phyloP scores from a whole-genome alignment of 2,329 filamentous ascomycete species.

The Penicillium sp. region DNA sequence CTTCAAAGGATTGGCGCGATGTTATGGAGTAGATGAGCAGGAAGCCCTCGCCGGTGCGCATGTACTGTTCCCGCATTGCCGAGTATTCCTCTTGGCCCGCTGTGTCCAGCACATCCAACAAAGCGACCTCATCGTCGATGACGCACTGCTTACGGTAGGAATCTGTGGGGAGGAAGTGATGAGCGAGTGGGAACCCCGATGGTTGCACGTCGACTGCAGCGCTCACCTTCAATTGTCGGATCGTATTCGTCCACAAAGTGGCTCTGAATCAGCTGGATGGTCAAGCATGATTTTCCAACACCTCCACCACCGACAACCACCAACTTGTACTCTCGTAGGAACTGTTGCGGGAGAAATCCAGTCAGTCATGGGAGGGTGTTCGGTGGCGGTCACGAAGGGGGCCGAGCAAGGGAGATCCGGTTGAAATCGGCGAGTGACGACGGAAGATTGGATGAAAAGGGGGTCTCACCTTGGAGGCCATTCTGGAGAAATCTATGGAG shows the following conservation, averaged over 20 bases:
- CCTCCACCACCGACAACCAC: slow-evolving; percentile 97
- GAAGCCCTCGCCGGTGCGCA: slow-evolving; percentile 97
- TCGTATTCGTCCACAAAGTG: slow-evolving; percentile 99
- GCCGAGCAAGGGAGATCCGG: not conserved
- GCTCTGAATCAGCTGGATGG: slow-evolving; percentile 90
- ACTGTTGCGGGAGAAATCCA: slow-evolving; percentile 46
- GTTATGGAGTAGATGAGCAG: slow-evolving; percentile 97
- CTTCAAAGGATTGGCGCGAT: slow-evolving; percentile 93
- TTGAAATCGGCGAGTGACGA: not conserved
- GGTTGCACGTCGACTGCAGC: slow-evolving; percentile 9
- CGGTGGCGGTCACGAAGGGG: slow-evolving; percentile 1
- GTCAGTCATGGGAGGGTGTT: slow-evolving; percentile 20
- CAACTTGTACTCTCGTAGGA: slow-evolving; percentile 86
- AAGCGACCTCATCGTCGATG: slow-evolving; percentile 94
- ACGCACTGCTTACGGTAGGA: slow-evolving; percentile 99
- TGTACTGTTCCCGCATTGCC: slow-evolving; percentile 99
- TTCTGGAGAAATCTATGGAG: slow-evolving; percentile 12
- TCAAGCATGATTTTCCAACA: slow-evolving; percentile 98
- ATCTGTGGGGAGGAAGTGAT: slow-evolving; percentile 52
- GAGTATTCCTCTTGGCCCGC: slow-evolving; percentile 99
- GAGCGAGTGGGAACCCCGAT: slow-evolving; percentile 11
- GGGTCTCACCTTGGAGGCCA: slow-evolving; percentile 23
- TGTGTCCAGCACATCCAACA: slow-evolving; percentile 96
- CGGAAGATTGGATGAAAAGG: not conserved
- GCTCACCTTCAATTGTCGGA: slow-evolving; percentile 87